Evolutionary conservation across 1,284 basidiomycete genomes (phyloP), one percentile per base, ranked within the genome.

Genomic region (Phlebopus sp.): DNA sequence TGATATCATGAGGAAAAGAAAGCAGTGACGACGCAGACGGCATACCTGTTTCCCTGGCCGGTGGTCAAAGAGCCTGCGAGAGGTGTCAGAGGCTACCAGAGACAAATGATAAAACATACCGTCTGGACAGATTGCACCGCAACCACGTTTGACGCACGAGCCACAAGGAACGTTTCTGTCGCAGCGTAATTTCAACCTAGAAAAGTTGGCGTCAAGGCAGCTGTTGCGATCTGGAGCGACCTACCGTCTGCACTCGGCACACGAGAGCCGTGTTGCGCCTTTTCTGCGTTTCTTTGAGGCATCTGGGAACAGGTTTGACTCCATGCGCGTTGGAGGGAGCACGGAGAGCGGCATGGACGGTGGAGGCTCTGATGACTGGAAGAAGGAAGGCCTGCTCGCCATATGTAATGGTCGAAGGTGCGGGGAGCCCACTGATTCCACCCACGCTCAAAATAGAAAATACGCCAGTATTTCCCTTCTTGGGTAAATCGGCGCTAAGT

Each of bases 1-100:
- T 2, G 13, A 42, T 59, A 36, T 53, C n/a, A n/a, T n/a, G n/a
- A n/a, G n/a, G 49, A 45, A 35, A 43, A 27, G 18, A 34, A n/a
- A 31, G n/a, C 18, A 13, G 41, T 23, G 39, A 37, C 42, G 6
- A 15, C 21, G 25, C 39, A 38, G 32, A 40, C 42, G 40, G 61
- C 67, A 44, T 57, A 86, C 86, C 86, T 79, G 73, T 89, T 89
- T 23, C 86, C 86, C 64, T 86, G 83, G 6, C 86, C 86, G 35
- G 86, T 89, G 7, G 86, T 89, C 39, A 89, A 69, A 19, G 86
- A 86, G 42, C 86, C 86, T 78, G 38, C 3, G 21, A 27, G 7
- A 37, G 39, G 37, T 41, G 52, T 54, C 43, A 59, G 23, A 50
- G 47, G 48, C 45, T 53, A 1, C 15, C 27, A 47, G 47, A 44